A percentile compares a stretch with the other conserved stretches of the same genome.
Conservation (phyloP, 495 filamentous ascomycete species). For the Xylaria bambusicola region DNA sequence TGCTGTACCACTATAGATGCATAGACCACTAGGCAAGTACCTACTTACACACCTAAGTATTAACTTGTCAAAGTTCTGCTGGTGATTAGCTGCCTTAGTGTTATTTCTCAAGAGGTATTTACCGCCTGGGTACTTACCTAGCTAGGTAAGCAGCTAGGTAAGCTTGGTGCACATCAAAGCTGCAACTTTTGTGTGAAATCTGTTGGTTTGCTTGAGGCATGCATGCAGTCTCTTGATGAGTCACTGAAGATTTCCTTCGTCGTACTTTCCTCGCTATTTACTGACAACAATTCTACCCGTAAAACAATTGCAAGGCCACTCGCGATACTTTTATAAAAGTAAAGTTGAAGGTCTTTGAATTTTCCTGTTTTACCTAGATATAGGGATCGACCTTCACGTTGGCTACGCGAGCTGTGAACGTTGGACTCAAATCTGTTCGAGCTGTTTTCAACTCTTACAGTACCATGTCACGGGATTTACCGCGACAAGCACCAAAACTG, state of each 20-base stretch:
- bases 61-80: too few relatives aligned
- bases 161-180: too few relatives aligned
- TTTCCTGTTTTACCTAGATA: neutral
- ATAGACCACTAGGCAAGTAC: too few relatives aligned
- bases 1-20: too few relatives aligned
- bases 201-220: neutral
- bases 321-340: neutral
- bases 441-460: constrained; percentile 28
- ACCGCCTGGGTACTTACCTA: too few relatives aligned
- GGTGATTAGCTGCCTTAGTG: too few relatives aligned
- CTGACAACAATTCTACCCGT: neutral
- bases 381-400: constrained; percentile 21
- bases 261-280: neutral
- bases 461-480: constrained; percentile 32
- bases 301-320: neutral
- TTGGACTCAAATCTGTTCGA: constrained; percentile 24
- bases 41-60: too few relatives aligned
- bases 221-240: neutral
- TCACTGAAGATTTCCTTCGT: constrained; percentile 14
- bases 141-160: too few relatives aligned
- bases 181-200: too few relatives aligned
- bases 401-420: constrained; percentile 22
- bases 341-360: neutral
- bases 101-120: too few relatives aligned
- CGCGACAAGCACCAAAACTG: constrained; percentile 4